phyloP scores from a whole-genome alignment of 2,329 filamentous ascomycete genomes.

The Diaporthe velutina region DNA sequence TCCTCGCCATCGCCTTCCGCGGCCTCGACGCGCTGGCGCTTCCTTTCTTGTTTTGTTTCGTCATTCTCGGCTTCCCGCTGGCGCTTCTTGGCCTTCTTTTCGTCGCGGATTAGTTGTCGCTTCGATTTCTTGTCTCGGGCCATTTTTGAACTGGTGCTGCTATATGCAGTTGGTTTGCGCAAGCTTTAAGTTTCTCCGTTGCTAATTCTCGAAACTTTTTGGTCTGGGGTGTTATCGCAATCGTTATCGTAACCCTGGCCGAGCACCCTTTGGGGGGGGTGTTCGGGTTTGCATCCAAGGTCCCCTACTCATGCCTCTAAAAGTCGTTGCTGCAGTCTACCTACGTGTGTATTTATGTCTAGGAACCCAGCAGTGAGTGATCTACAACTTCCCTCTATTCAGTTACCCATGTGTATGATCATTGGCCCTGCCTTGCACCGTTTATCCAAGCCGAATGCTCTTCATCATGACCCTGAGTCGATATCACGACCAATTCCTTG shows the following conservation, averaged over 20 bases:
- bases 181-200: not conserved
- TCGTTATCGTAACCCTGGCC: slow-evolving; percentile 29
- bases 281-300: not conserved
- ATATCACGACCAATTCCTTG: slow-evolving; percentile 57
- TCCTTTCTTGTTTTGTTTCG: slow-evolving; percentile 43
- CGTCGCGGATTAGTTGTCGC: slow-evolving; percentile 52
- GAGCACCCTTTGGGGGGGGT: not conserved
- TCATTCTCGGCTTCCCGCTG: slow-evolving; percentile 46
- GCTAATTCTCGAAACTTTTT: slow-evolving; percentile 28
- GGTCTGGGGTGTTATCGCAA: slow-evolving; percentile 13
- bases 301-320: not conserved
- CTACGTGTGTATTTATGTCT: not conserved
- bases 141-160: slow-evolving; percentile 42
- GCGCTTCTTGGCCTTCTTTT: slow-evolving; percentile 53
- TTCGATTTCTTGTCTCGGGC: slow-evolving; percentile 53
- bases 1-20: slow-evolving; percentile 35
- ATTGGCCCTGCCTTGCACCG: too few relatives aligned
- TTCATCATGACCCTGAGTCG: not conserved
- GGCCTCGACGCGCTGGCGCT: slow-evolving; percentile 45
- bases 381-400: not conserved
- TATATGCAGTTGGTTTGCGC: not conserved
- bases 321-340: not conserved
- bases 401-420: too few relatives aligned
- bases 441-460: not conserved
- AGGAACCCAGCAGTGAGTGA: not conserved